These are phyloP conservation scores for Pseudoneurospora amorphoporcata DNA, from an alignment of 495 filamentous ascomycete genomes.

Conservation along the genomic window DNA sequence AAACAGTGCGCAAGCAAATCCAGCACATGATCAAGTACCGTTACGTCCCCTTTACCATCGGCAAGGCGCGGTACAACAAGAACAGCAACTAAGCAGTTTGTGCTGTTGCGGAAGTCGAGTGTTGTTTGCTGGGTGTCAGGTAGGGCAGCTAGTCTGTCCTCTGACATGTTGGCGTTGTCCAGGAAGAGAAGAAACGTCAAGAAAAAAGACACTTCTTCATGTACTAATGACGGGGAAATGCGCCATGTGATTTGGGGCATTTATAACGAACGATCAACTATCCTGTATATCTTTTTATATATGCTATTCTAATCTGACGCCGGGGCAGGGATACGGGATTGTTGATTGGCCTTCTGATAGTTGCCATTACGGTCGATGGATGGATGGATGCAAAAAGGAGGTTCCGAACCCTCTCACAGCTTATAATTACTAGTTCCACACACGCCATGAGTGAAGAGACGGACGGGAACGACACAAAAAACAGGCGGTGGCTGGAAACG, in stretches of 20 bases:
- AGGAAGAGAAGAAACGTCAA: neutral
- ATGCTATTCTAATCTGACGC: neutral
- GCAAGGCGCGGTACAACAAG: conserved; percentile 73
- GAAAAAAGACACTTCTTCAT: neutral
- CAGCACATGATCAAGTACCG: conserved; percentile 99
- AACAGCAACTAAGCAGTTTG: conserved; percentile 28
- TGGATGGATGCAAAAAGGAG: neutral
- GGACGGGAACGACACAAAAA: neutral
- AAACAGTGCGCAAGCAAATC: conserved; percentile 87
- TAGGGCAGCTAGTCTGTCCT: neutral
- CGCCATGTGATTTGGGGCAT: neutral
- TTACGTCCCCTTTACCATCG: conserved; percentile 91
- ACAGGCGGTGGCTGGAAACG: neutral
- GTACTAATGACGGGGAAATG: neutral
- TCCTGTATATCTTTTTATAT: neutral
- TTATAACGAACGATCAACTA: neutral
- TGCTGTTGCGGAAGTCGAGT: neutral
- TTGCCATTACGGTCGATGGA: neutral
- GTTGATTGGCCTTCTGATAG: neutral
- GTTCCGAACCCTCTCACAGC: neutral
- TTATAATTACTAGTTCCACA: neutral
- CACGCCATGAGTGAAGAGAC: neutral
- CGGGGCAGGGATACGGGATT: neutral
- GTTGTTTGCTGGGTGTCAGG: neutral
- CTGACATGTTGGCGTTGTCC: neutral